Base-by-base conservation (phyloP, 2,329 filamentous ascomycete species). In the Teratosphaeria zuluensis region DNA sequence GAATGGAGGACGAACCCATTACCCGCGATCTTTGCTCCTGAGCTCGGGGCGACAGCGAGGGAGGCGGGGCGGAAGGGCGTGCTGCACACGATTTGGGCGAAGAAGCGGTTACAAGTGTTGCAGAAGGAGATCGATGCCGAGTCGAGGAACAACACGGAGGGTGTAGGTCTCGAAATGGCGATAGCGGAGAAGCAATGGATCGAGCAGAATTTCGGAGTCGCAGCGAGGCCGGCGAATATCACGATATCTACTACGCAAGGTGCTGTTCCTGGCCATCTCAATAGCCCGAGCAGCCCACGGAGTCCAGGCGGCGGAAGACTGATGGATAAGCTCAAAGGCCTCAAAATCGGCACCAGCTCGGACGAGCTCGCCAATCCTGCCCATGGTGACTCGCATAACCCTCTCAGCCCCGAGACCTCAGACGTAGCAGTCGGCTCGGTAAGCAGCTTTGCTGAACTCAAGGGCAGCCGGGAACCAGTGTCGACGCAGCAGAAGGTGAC, bases 51-150 rank as follows among this genome's bases (percentile, higher is more conserved):
- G 3, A 86, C 83, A 24, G 83, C 83, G 12, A 79, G 83, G 28
- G 78, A 84, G 19, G 82, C 85, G 0, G 89, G 89, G 6, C 85
- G 86, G 66, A 88, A 89, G 62, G 91, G 91, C 1, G 89, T 95
- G 1, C 75, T 96, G 60, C 92, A 95, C 70, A 95, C 90, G 1
- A 84, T 92, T 59, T 96, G 92, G 90, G 92, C 89, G 19, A 91
- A 91, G 77, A 87, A 89, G 72, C 80, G 91, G 51, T 76, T 96
- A 24, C 83, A 84, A 33, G 85, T 88, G 62, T 77, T 96, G 54
- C 84, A 90, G 56, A 80, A 80, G 59, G 91, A 96, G 76, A 92
- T 95, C 65, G 83, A 82, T 9, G 77, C 78, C 7, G 91, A 95
- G 76, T 81, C 87, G 69, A 81, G 81, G 65, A 77, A 80, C 62